phyloP scores from a whole-genome alignment of 345 rosid genomes.

The Passiflora organensis region DNA sequence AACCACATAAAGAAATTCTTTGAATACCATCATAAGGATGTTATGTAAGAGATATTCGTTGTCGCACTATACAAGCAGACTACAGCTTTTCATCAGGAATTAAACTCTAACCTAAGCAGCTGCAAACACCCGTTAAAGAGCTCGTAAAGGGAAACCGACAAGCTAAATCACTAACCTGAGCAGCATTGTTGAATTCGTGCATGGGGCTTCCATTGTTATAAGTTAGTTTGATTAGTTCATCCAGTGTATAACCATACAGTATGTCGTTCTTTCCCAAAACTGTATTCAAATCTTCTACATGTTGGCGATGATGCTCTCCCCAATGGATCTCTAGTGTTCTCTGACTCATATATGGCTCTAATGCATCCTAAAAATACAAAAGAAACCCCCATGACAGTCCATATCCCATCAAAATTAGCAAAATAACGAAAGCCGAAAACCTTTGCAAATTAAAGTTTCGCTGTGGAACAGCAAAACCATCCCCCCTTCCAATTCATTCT shows the following conservation, averaged over 20 bases:
- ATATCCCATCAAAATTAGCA: not conserved
- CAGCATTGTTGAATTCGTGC: conserved; percentile 80
- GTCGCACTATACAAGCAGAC: too few species aligned
- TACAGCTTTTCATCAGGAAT: too few species aligned
- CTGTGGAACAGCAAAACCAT: not conserved
- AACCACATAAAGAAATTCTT: too few species aligned
- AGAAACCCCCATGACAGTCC: too few species aligned
- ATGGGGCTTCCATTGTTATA: conserved; percentile 85
- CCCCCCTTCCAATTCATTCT: not conserved
- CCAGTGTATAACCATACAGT: conserved; percentile 74
- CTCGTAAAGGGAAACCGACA: not conserved
- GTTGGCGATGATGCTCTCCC: conserved; percentile 64
- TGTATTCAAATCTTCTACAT: conserved; percentile 67
- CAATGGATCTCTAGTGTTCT: conserved; percentile 70
- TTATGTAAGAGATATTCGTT: too few species aligned
- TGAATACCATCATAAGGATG: too few species aligned
- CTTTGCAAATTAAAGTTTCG: not conserved
- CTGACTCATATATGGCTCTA: conserved; percentile 83
- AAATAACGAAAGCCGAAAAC: too few species aligned
- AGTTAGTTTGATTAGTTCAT: conserved; percentile 74
- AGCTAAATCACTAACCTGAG: conserved; percentile 43
- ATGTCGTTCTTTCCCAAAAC: conserved; percentile 53
- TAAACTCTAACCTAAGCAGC: too few species aligned
- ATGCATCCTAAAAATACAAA: conserved; percentile 51
- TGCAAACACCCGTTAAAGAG: too few species aligned